Evolutionary conservation across 1,139 yeast species (phyloP).

Genomic region (Pichiaceae sp.): DNA sequence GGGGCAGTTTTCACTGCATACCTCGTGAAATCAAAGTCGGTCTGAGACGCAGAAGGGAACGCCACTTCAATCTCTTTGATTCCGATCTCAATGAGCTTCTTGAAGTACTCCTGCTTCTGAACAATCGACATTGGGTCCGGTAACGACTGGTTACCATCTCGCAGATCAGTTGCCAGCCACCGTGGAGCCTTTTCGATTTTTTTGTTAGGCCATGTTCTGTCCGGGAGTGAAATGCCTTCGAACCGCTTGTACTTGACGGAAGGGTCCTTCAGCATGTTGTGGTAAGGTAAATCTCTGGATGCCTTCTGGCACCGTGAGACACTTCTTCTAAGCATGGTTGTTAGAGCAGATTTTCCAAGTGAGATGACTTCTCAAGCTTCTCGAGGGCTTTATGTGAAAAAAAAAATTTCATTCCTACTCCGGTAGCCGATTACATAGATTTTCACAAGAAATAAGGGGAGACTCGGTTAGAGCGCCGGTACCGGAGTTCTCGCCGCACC

Average conservation of each 20-base stretch:
- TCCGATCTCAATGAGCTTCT: slow-evolving; percentile 77
- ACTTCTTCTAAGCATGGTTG: slow-evolving; percentile 21
- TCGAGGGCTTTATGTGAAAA: neutral
- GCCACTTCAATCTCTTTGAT: slow-evolving; percentile 96
- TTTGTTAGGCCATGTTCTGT: slow-evolving; percentile 84
- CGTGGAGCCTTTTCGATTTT: slow-evolving; percentile 79
- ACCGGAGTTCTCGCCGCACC: neutral
- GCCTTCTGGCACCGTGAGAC: slow-evolving; percentile 19
- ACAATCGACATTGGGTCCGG: slow-evolving; percentile 95
- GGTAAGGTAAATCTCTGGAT: slow-evolving; percentile 16
- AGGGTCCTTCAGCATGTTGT: slow-evolving; percentile 62
- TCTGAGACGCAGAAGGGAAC: slow-evolving; percentile 92
- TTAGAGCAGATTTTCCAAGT: no score
- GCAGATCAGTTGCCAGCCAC: slow-evolving; percentile 92
- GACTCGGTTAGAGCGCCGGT: no score
- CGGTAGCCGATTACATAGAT: neutral
- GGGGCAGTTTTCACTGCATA: slow-evolving; percentile 91
- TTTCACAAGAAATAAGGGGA: no score
- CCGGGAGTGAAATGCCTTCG: slow-evolving; percentile 56
- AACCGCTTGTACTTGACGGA: slow-evolving; percentile 67
- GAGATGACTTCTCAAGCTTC: no score
- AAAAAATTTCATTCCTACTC: neutral
- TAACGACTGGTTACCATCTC: slow-evolving; percentile 95
- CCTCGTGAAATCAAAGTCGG: slow-evolving; percentile 92
- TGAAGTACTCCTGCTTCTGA: slow-evolving; percentile 86